Evolutionary conservation across 1,139 yeast species (phyloP).

Genomic region (Blastobotrys serpentis): DNA sequence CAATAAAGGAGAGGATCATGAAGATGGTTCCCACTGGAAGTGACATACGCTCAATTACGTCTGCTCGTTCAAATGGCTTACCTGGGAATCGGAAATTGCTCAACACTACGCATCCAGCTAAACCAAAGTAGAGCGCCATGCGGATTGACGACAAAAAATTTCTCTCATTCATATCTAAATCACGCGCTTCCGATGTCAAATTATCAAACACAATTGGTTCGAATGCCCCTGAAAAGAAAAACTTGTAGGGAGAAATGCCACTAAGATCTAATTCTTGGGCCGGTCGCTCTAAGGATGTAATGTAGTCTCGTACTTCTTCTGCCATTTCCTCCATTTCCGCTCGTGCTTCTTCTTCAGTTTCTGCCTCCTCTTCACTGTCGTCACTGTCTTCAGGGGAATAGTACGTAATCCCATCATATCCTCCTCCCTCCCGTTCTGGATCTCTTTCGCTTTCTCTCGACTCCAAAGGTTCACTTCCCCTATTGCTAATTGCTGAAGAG

Average conservation of each 20-base stretch:
- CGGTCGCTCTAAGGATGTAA: constrained; percentile 10
- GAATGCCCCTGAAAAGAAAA: constrained; percentile 28
- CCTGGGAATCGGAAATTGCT: constrained; percentile 24
- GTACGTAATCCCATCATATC: not conserved
- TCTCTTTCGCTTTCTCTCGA: not conserved
- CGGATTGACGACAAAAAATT: constrained; percentile 35
- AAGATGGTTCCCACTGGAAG: constrained; percentile 28
- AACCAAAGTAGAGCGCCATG: constrained; percentile 30
- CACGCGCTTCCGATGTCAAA: constrained; percentile 39
- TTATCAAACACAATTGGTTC: constrained; percentile 31
- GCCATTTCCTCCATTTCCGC: not conserved
- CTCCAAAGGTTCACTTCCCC: not conserved
- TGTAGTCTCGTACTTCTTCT: not conserved
- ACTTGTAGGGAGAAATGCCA: constrained; percentile 11
- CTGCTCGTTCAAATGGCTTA: constrained; percentile 1
- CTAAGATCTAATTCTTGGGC: constrained; percentile 17
- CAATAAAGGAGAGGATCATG: constrained; percentile 25
- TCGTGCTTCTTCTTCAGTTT: constrained; percentile 8
- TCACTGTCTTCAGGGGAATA: constrained; percentile 1
- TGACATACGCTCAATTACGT: constrained; percentile 14
- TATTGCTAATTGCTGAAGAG: not conserved
- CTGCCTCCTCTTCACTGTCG: constrained; percentile 2
- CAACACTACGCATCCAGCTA: constrained; percentile 34
- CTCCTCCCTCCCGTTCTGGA: not conserved
- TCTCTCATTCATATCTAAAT: constrained; percentile 38